These are phyloP conservation scores for Cubamyces sp. DNA, from an alignment of 768 basidiomycete species.

Conservation along the genomic window DNA sequence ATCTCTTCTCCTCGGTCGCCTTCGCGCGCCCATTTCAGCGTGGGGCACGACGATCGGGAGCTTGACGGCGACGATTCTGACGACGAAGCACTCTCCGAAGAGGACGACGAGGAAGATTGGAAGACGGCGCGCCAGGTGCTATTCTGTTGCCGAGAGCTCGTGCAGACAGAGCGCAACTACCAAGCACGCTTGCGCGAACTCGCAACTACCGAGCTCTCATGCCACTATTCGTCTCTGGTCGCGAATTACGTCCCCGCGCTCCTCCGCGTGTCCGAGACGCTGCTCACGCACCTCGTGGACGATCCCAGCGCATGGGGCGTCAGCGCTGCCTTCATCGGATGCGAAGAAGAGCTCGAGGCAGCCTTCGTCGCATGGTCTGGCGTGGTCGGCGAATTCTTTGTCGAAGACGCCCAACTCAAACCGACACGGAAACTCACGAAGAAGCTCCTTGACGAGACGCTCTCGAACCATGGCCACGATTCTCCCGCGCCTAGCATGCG, in stretches of 20 bases:
- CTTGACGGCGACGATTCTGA: constrained; percentile 26
- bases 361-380: constrained; percentile 62
- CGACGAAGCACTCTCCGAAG: constrained; percentile 25
- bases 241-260: constrained; percentile 54
- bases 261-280: constrained; percentile 50
- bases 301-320: constrained; percentile 73
- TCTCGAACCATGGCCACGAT: constrained; percentile 13
- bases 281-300: constrained; percentile 54
- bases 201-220: constrained; percentile 41
- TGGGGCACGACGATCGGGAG: constrained; percentile 24
- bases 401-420: constrained; percentile 20
- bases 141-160: constrained; percentile 51
- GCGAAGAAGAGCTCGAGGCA: constrained; percentile 54
- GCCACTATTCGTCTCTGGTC: constrained; percentile 56
- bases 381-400: constrained; percentile 50
- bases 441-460: constrained; percentile 14
- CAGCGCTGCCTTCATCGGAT: constrained; percentile 58
- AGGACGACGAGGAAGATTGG: constrained; percentile 39
- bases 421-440: constrained; percentile 23
- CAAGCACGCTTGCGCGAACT: constrained; percentile 43
- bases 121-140: constrained; percentile 44
- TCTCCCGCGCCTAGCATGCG: constrained; percentile 8
- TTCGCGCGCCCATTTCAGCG: constrained; percentile 22
- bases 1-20: constrained; percentile 12
- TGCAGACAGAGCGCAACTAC: constrained; percentile 52